Base-by-base conservation (phyloP, 306 rosid genomes). In the Prosopis cineraria region DNA sequence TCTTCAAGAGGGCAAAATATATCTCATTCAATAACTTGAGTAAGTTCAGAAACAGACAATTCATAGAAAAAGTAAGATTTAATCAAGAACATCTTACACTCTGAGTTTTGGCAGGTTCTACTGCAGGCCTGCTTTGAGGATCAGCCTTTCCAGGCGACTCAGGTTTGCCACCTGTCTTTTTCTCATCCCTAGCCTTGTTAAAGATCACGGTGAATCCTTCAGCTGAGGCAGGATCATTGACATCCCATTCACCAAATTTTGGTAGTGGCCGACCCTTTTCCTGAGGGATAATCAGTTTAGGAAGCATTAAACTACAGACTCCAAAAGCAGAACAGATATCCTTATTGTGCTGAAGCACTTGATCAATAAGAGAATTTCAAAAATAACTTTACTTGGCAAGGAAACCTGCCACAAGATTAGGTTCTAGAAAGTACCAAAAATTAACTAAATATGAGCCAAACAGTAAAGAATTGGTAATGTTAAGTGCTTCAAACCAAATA, bases 201-300 rank as follows among this genome's bases (percentile, higher is more conserved):
- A 95, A 95, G 72, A 95, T 95, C 89, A 95, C 98, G 58, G 99
- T 95, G 84, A 95, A 95, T 58, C 98, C 99, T 88, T 95, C 99
- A 52, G 99, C 98, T 11, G 99, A 95, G 85, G 99, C 89, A 71
- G 99, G 99, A 88, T 95, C 97, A 76, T 95, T 95, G 78, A 91
- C 99, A 80, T 95, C 98, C 99, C 99, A 95, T 85, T 93, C 99
- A 76, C 99, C 99, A 75, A 95, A 95, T 84, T 95, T 95, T 44
- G 99, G 99, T 13, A 95, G 91, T 55, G 99, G 98, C 75, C 73
- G 93, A 70, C 99, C 99, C 88, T 95, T 95, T 37, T 91, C 99
- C 97, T 95, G 91, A 55, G 76, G 30, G 59, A 78, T 55, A 78
- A 65, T 47, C 79, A 78, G 30, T 80, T 59, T 60, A 52, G 75